A percentile compares a stretch with the other conserved stretches of the same genome.
Evolutionary conservation across 371 early-diverging fungal genomes (phyloP).

Genomic region (Lichtheimia hyalospora): DNA sequence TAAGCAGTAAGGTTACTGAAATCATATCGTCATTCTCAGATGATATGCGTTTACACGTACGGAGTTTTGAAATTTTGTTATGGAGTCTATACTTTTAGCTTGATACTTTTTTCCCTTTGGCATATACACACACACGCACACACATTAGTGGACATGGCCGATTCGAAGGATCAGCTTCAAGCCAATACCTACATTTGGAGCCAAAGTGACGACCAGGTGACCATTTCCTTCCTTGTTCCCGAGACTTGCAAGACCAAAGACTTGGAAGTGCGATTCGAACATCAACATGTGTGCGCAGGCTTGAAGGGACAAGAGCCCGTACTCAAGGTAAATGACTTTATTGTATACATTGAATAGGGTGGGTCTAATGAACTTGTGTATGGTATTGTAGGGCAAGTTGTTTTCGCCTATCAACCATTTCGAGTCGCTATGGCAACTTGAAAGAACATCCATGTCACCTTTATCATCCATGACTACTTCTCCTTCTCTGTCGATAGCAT

Average conservation of each 20-base stretch:
- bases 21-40: no score
- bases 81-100: neutral
- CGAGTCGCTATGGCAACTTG: constrained; percentile 53
- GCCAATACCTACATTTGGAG: constrained; percentile 51
- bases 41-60: no score
- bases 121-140: neutral
- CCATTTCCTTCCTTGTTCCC: constrained; percentile 50
- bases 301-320: constrained; percentile 50
- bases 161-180: constrained; percentile 46
- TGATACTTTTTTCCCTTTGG: neutral
- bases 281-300: constrained; percentile 41
- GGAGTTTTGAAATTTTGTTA: no score
- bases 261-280: constrained; percentile 43
- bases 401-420: constrained; percentile 47
- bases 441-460: constrained; percentile 40
- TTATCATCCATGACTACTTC: constrained; percentile 54
- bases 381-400: constrained; percentile 39
- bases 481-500: constrained; percentile 52
- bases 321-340: constrained; percentile 25
- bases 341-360: neutral
- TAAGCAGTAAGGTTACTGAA: no score
- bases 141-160: constrained; percentile 16
- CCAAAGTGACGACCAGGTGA: constrained; percentile 49
- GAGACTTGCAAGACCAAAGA: constrained; percentile 42
- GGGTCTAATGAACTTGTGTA: neutral